phyloP scores from a whole-genome alignment of 495 filamentous ascomycete species.

The Apiosordaria backusii region DNA sequence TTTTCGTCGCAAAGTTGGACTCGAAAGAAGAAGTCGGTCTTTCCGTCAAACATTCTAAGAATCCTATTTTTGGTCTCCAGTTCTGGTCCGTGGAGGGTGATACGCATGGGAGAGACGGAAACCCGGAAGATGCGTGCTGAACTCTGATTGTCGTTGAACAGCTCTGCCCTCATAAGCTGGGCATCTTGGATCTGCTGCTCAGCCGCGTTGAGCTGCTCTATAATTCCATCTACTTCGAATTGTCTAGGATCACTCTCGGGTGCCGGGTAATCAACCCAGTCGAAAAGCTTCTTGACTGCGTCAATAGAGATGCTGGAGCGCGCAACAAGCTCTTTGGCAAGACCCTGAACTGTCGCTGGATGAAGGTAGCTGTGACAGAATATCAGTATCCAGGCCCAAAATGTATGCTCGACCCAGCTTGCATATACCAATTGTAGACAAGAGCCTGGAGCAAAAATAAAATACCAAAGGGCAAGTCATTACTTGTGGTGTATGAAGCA shows the following conservation, averaged over 20 bases:
- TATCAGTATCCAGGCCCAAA: not conserved
- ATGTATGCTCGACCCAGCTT: not conserved
- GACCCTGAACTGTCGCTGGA: conserved; percentile 37
- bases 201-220: conserved; percentile 37
- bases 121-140: conserved; percentile 53
- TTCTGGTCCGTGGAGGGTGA: conserved; percentile 66
- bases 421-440: conserved; percentile 38
- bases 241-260: conserved; percentile 45
- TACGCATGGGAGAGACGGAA: conserved; percentile 64
- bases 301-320: conserved; percentile 36
- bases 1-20: conserved; percentile 69
- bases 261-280: conserved; percentile 47
- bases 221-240: conserved; percentile 43
- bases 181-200: conserved; percentile 36
- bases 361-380: conserved; percentile 41
- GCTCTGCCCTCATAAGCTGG: conserved; percentile 24
- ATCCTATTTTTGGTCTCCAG: conserved; percentile 70
- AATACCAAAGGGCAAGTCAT: conserved; percentile 32
- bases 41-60: conserved; percentile 61
- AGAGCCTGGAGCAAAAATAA: conserved; percentile 53
- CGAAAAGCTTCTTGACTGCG: conserved; percentile 47
- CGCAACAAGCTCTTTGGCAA: conserved; percentile 31
- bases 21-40: conserved; percentile 64
- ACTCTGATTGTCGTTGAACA: conserved; percentile 25
- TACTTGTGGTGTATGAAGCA: not conserved